Evolutionary conservation across 306 rosid genomes (phyloP), one percentile per base, ranked within the genome.

Genomic region (Corylus avellana): DNA sequence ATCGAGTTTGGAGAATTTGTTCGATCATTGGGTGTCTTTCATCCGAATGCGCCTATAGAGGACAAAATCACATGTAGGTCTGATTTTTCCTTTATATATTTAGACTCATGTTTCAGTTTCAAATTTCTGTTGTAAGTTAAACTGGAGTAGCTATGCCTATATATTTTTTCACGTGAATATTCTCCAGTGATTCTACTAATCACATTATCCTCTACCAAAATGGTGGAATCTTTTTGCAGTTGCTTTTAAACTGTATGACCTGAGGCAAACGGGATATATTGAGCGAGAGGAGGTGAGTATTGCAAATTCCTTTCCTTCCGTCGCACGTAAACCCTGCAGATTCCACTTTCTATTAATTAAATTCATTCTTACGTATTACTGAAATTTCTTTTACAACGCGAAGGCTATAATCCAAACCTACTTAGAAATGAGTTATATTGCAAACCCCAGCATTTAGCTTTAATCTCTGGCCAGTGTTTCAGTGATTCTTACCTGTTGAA

Each of bases 1-100:
- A 93, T 93, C 58, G 97, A 93, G 59, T 93, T 91, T 14, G 97
- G 93, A 54, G 98, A 91, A 75, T 93, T 93, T 80, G 98, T 93
- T 72, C 85, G 93, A 83, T 90, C 98, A 44, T 70, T 93, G 53
- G 90, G 95, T 55, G 81, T 91, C 72, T 91, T 93, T 86, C 98
- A 93, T 68, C 98, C 98, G 59, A 64, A 87, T 76, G 92, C 93
- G 75, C 74, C 90, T 75, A 73, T 75, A 57, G 98, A 86, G 77
- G 93, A 91, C 73, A 94, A 94, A 86, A 88, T 87, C 71, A 8
- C 80, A 72, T 94, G 98, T 91, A 84, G 81, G 92, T 78, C 77
- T 74, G 1, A 69, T 53, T 67, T 75, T 77, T 72, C 73, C 11
- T 27, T 54, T 5, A 59, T 14, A 16, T 57, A 64, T 10, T 25